A percentile compares a stretch with the other conserved stretches of the same genome.
phyloP scores from a whole-genome alignment of 2,329 filamentous ascomycete species.

The Clonostachys solani region DNA sequence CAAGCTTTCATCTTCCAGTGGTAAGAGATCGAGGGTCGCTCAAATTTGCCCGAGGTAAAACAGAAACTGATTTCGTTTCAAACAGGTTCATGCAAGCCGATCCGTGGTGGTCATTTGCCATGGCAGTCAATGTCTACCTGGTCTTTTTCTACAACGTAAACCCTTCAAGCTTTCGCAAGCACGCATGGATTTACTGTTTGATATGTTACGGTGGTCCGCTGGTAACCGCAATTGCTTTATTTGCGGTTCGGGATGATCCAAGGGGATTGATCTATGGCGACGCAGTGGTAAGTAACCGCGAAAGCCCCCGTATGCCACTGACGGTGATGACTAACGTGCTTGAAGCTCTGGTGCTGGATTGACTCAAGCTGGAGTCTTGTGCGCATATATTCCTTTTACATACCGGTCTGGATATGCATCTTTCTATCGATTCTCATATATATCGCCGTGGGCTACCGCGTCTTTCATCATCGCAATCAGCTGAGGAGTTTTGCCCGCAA shows the following conservation, averaged over 20 bases:
- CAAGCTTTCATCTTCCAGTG: slow-evolving; percentile 63
- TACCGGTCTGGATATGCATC: slow-evolving; percentile 58
- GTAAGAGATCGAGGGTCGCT: slow-evolving; percentile 33
- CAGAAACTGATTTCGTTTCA: background rate
- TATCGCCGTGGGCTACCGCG: slow-evolving; percentile 51
- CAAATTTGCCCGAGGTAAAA: too few relatives aligned
- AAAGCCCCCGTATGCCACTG: background rate
- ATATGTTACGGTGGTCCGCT: slow-evolving; percentile 69
- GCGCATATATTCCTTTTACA: slow-evolving; percentile 56
- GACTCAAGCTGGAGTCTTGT: slow-evolving; percentile 46
- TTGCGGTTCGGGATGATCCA: slow-evolving; percentile 45
- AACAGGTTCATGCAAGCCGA: slow-evolving; percentile 72
- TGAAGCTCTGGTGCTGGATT: slow-evolving; percentile 59
- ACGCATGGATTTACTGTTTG: slow-evolving; percentile 65
- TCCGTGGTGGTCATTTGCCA: slow-evolving; percentile 73
- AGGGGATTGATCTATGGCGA: slow-evolving; percentile 46
- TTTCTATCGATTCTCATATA: slow-evolving; percentile 50
- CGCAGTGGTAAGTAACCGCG: slow-evolving; percentile 39
- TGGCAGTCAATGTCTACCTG: slow-evolving; percentile 78
- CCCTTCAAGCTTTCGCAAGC: slow-evolving; percentile 61
- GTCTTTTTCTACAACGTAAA: slow-evolving; percentile 55
- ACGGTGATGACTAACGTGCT: slow-evolving; percentile 5
- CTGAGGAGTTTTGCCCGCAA: slow-evolving; percentile 36
- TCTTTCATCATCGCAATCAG: slow-evolving; percentile 54
- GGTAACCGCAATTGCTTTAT: slow-evolving; percentile 59